These are phyloP conservation scores for Scleroderma citrinum DNA, from an alignment of 768 basidiomycete genomes.

Conservation along the genomic window DNA sequence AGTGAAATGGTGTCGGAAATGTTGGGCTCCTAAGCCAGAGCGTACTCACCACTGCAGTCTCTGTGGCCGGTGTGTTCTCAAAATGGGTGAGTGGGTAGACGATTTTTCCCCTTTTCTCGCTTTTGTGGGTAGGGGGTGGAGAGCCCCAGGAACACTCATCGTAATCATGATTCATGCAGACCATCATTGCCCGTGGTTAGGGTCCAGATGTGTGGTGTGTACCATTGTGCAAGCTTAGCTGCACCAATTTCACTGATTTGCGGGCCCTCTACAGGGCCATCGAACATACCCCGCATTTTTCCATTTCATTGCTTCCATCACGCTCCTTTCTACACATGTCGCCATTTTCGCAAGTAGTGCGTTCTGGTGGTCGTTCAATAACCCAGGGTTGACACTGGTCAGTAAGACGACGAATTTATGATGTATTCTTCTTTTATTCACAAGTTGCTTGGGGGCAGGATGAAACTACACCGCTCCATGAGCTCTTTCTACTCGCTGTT, in stretches of 20 bases:
- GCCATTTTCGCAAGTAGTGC: conserved; percentile 46
- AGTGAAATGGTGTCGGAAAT: conserved; percentile 71
- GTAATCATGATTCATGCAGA: conserved; percentile 38
- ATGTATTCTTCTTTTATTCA: background rate
- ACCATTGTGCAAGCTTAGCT: background rate
- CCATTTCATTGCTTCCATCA: conserved; percentile 65
- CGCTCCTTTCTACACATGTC: conserved; percentile 58
- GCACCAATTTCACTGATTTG: background rate
- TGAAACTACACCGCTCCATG: conserved; percentile 62
- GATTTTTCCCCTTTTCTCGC: background rate
- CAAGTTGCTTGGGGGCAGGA: conserved; percentile 37
- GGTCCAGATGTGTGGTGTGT: conserved; percentile 67
- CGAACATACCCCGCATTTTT: conserved; percentile 81
- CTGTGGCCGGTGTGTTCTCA: conserved; percentile 75
- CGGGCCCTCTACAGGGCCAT: conserved; percentile 49
- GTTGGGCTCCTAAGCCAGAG: conserved; percentile 76
- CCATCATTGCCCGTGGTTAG: conserved; percentile 86
- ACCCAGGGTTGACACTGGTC: conserved; percentile 54
- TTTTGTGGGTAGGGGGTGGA: background rate
- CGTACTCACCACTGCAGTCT: conserved; percentile 71
- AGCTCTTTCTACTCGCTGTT: conserved; percentile 54
- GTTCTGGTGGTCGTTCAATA: conserved; percentile 59
- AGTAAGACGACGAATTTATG: conserved; percentile 20
- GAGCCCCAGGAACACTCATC: background rate
- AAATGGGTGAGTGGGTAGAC: conserved; percentile 78